phyloP scores from a whole-genome alignment of 129 eudicot species.

The Ambrosia trifida region DNA sequence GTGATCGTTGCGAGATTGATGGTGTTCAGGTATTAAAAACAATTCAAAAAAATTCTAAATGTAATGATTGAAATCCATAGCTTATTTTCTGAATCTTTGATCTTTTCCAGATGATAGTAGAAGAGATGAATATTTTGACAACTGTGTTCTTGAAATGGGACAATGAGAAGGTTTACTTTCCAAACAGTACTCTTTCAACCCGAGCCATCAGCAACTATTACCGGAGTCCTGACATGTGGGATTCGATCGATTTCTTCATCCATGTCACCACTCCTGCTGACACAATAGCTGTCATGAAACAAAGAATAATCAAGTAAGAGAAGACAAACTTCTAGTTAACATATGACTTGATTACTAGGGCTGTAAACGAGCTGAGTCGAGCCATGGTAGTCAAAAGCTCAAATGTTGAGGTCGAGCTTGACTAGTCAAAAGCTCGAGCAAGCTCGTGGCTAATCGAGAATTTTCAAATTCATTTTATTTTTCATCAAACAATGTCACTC shows the following conservation, averaged over 20 bases:
- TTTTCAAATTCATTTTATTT: too few relatives aligned
- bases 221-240: constrained; percentile 98
- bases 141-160: constrained; percentile 85
- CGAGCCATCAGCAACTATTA: constrained; percentile 66
- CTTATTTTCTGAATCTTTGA: constrained; percentile 13
- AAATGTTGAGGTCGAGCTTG: too few relatives aligned
- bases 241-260: constrained; percentile 65
- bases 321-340: neutral
- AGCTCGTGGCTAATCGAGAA: too few relatives aligned
- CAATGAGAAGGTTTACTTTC: constrained; percentile 73
- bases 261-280: constrained; percentile 86
- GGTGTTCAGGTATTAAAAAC: constrained; percentile 60
- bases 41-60: constrained; percentile 14
- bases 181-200: constrained; percentile 71
- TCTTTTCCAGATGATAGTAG: constrained; percentile 71
- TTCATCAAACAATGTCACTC: too few relatives aligned
- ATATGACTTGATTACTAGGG: too few relatives aligned
- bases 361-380: too few relatives aligned
- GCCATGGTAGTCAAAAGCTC: too few relatives aligned
- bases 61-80: neutral
- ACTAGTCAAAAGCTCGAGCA: too few relatives aligned
- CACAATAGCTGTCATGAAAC: constrained; percentile 62
- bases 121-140: constrained; percentile 93
- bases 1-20: constrained; percentile 82
- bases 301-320: constrained; percentile 51